Base-by-base conservation (phyloP, 176 grass and related monocot species). In the Pontederia crassipes region DNA sequence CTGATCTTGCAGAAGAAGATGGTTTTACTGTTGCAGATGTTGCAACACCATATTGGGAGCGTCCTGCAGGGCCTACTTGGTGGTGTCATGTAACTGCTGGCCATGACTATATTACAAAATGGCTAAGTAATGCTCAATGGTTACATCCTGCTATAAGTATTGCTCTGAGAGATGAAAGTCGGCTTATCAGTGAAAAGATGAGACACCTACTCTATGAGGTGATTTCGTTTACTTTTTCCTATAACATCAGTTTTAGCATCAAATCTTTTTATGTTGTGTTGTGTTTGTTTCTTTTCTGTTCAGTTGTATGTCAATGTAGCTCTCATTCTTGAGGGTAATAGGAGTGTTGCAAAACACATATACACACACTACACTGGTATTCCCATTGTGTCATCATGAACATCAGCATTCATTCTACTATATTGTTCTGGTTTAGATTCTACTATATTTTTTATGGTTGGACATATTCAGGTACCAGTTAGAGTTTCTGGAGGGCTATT, bases 161-260 rank as follows among this genome's bases (percentile, higher is more conserved):
- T 74, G 93, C 93, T 61, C 67, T 98, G 66, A 86, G 79, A 69
- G 77, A 92, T 79, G 93, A 98, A 75, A 98, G 62, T 61, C 75
- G 72, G 15, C 79, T 98, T 49, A 98, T 98, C 77, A 98, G 93
- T 10, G 93, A 98, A 57, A 74, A 77, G 32, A 98, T 98, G 93
- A 98, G 89, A 71, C 71, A 98, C 69, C 84, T 98, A 54, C 77
- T 98, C 35, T 98, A 98, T 17, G 93, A 98, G 93, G 88, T 98
- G 64, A 62, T 4, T 68, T n/a, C 52, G 75, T 59, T 73, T 62
- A 9, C 71, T 66, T 66, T 56, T 81, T 4, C 6, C 6, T 40
- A 40, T 4, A 40, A 4, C 6, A 40, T 40, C 32, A 40, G 20
- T 40, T 7, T 40, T 40, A 40, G 32, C 32, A 3, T 3, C 6